Percentiles rank a stretch among this genome's conserved stretches.
phyloP scores from a whole-genome alignment of 257 asterid genomes.

The Capsicum rhomboideum region DNA sequence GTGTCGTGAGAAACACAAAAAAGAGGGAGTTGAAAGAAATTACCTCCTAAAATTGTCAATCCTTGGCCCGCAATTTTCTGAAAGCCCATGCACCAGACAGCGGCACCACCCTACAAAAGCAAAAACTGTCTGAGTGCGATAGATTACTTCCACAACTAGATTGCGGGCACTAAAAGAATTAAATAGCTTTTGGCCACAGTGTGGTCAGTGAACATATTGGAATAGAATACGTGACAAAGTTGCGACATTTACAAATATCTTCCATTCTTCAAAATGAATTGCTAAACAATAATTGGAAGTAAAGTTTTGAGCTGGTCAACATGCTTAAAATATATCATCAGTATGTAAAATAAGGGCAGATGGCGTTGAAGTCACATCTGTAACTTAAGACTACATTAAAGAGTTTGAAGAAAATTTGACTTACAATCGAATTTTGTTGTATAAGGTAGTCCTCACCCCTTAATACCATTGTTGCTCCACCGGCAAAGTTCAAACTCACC shows the following conservation, averaged over 20 bases:
- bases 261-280: background rate
- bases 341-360: too few relatives aligned
- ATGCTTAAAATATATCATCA: background rate
- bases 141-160: background rate
- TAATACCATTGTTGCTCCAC: too few relatives aligned
- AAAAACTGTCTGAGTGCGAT: background rate
- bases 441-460: too few relatives aligned
- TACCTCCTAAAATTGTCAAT: slow-evolving; percentile 91
- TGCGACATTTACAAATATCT: background rate
- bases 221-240: background rate
- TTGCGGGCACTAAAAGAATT: background rate
- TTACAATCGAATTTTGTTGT: too few relatives aligned
- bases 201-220: background rate
- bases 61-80: slow-evolving; percentile 80
- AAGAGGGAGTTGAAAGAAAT: background rate
- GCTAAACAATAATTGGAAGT: background rate
- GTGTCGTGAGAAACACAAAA: background rate
- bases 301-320: background rate
- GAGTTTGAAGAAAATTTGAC: background rate
- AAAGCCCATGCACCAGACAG: slow-evolving; percentile 95
- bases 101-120: slow-evolving; percentile 64
- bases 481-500: too few relatives aligned
- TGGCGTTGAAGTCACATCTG: background rate
- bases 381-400: background rate
- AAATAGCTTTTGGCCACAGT: background rate